Conservation (phyloP, 306 rosid genomes). For the Sesbania bispinosa region DNA sequence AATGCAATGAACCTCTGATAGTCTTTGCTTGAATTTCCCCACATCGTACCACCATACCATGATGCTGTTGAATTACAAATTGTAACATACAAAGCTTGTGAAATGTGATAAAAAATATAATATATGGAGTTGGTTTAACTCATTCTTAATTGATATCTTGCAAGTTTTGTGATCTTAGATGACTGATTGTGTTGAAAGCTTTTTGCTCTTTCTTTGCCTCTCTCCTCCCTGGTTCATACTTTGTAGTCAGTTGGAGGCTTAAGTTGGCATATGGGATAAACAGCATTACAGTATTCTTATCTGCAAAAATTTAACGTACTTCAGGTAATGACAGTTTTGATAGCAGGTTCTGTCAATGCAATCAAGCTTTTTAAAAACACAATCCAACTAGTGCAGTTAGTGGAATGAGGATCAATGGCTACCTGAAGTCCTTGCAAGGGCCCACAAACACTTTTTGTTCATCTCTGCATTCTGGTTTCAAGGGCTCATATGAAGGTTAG, state of each 20-base stretch:
- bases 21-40: too few species aligned
- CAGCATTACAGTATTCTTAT: conserved; percentile 2
- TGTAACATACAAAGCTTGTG: background rate
- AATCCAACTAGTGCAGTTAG: background rate
- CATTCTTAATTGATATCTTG: background rate
- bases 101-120: background rate
- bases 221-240: conserved; percentile 1
- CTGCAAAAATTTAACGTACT: background rate
- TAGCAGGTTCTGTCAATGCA: background rate
- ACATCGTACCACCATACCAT: too few species aligned
- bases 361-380: background rate
- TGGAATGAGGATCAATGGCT: background rate
- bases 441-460: background rate
- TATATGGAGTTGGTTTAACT: background rate
- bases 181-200: background rate
- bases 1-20: background rate
- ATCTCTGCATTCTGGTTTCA: background rate
- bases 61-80: background rate
- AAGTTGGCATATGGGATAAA: background rate
- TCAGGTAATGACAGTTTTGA: conserved; percentile 13
- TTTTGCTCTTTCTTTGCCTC: background rate
- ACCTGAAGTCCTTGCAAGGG: background rate
- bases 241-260: background rate
- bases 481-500: conserved; percentile 26
- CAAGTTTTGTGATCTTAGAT: conserved; percentile 10